Evolutionary conservation across 2,329 filamentous ascomycete species (phyloP).

Genomic region (Aureobasidium leucospermi): DNA sequence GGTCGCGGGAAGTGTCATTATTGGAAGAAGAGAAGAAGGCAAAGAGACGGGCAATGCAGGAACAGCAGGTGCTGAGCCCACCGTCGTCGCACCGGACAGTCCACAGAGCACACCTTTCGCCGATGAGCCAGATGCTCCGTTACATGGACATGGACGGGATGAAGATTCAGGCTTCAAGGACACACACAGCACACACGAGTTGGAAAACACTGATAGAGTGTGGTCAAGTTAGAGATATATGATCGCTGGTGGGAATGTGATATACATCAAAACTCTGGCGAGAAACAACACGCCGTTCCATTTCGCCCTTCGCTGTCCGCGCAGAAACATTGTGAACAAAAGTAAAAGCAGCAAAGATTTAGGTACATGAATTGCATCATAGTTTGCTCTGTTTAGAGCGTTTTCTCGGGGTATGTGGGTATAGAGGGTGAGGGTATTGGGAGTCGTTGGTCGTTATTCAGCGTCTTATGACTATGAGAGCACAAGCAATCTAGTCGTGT

Average conservation of each 20-base stretch:
- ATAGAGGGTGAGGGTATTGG: neutral
- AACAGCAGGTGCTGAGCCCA: slow-evolving; percentile 18
- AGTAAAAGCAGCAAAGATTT: neutral
- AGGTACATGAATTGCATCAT: neutral
- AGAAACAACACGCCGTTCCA: neutral
- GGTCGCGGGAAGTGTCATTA: slow-evolving; percentile 70
- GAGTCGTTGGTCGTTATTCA: neutral
- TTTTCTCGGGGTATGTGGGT: neutral
- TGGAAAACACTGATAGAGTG: slow-evolving; percentile 1
- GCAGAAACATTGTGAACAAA: neutral
- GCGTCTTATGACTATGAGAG: neutral
- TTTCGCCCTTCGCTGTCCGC: neutral
- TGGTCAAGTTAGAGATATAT: neutral
- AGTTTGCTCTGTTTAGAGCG: neutral
- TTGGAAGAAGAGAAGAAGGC: slow-evolving; percentile 60
- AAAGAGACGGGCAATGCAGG: slow-evolving; percentile 23
- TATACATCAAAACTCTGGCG: neutral
- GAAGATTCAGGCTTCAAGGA: neutral
- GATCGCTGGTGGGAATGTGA: neutral
- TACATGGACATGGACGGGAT: neutral
- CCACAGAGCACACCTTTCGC: slow-evolving; percentile 1
- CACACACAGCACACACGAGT: neutral
- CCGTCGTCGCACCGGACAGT: slow-evolving; percentile 14
- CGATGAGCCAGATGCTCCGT: slow-evolving; percentile 27
- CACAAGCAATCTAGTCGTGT: slow-evolving; percentile 40